Base-by-base conservation (phyloP, 1,139 yeast genomes). In the Saccharomyces hybrid region DNA sequence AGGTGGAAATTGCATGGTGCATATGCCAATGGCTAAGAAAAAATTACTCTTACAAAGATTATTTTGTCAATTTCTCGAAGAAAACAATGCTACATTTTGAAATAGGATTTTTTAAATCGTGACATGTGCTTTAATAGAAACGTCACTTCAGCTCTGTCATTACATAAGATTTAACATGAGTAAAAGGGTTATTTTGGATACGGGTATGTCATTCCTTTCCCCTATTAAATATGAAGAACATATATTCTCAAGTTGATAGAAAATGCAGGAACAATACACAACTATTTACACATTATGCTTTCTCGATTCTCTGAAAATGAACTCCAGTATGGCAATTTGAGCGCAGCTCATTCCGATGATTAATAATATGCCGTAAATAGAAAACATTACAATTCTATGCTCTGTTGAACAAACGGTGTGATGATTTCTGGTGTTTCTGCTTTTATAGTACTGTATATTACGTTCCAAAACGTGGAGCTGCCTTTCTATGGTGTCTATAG, bases 391-490 rank as follows among this genome's bases (percentile, higher is more conserved):
- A 58, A 93, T 88, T 70, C 98, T 82, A n/a, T 81, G 72, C 68
- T 87, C 95, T 4, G 97, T 91, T 23, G 95, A 86, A 69, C 78
- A 81, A 57, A 93, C 98, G 31, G 99, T 93, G 53, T 88, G 83
- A 70, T 90, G 95, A 74, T 91, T 93, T 73, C 98, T 82, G 73
- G 82, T 83, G 72, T 88, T 91, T 76, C 99, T 84, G n/a, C 95
- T 84, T 73, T 85, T 87, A 77, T 91, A 90, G 73, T 90, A 86
- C 66, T 86, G 87, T 67, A 89, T 75, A 47, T 84, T 76, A 63
- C 84, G 81, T 62, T 81, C 75, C 63, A 93, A 77, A 27, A 78
- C 78, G 61, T 82, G 81, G 68, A 89, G 78, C 64, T 87, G 86
- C 27, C 72, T 68, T 63, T 90, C 96, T 61, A 93, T 84, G 55